Conservation (phyloP, 306 rosid species). For the Dicorynia guianensis region DNA sequence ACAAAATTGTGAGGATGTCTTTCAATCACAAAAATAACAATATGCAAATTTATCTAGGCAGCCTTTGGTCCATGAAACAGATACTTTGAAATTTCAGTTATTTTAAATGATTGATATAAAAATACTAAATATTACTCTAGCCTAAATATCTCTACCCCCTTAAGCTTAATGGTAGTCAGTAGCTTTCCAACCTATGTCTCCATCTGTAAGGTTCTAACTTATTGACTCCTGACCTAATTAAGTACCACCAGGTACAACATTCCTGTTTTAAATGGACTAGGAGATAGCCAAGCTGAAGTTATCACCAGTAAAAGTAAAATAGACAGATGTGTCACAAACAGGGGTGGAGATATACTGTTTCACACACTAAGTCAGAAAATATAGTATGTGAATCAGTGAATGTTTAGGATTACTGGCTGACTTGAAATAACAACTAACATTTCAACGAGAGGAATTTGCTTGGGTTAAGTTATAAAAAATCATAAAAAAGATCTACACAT, state of each 20-base stretch:
- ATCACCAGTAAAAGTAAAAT: conserved; percentile 1
- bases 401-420: not conserved
- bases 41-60: conserved; percentile 15
- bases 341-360: not conserved
- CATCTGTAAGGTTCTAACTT: not conserved
- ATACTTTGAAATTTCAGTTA: not conserved
- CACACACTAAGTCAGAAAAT: conserved; percentile 4
- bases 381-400: too few relatives aligned
- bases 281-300: conserved; percentile 22
- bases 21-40: conserved; percentile 6
- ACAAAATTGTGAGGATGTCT: not conserved
- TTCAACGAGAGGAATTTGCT: not conserved
- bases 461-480: conserved; percentile 15
- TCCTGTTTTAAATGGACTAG: conserved; percentile 14
- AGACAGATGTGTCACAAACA: not conserved
- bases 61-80: conserved; percentile 12
- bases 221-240: conserved; percentile 9
- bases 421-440: not conserved
- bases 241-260: not conserved
- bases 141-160: conserved; percentile 2
- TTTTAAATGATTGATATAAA: not conserved
- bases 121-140: not conserved
- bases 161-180: conserved; percentile 13
- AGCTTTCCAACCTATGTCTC: conserved; percentile 19
- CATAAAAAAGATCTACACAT: conserved; percentile 1